A percentile compares a stretch with the other conserved stretches of the same genome.
phyloP scores from a whole-genome alignment of 1,284 basidiomycete genomes.

The Microbotryum saponariae region DNA sequence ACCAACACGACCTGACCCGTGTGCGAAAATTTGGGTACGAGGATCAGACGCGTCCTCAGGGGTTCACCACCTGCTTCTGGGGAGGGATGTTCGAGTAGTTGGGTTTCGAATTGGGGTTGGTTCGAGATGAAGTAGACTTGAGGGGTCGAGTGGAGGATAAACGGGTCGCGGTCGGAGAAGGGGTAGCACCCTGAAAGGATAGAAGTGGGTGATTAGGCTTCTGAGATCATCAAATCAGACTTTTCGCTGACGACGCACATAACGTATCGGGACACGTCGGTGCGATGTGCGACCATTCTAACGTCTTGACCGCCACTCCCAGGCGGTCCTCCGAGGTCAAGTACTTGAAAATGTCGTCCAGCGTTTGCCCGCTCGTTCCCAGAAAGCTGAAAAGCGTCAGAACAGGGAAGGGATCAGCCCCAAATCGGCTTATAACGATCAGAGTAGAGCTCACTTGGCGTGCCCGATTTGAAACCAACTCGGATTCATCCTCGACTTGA shows the following conservation, averaged over 20 bases:
- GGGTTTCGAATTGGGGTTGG: slow-evolving; percentile 73
- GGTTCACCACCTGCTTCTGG: slow-evolving; percentile 35
- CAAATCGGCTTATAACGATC: not conserved
- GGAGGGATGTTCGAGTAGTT: slow-evolving; percentile 48
- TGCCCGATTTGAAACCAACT: slow-evolving; percentile 61
- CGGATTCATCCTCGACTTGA: slow-evolving; percentile 82
- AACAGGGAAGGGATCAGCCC: not conserved
- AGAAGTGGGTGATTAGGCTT: not conserved
- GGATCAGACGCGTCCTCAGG: slow-evolving; percentile 56
- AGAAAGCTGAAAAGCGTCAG: slow-evolving; percentile 52
- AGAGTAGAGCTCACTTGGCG: slow-evolving; percentile 39
- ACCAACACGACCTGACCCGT: slow-evolving; percentile 58
- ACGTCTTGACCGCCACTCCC: slow-evolving; percentile 65
- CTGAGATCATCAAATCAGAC: not conserved
- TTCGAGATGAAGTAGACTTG: slow-evolving; percentile 89
- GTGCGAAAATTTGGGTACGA: slow-evolving; percentile 72
- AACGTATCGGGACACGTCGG: slow-evolving; percentile 97
- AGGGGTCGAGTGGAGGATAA: slow-evolving; percentile 74
- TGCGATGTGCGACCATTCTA: slow-evolving; percentile 91
- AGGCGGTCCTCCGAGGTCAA: slow-evolving; percentile 53
- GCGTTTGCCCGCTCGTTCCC: slow-evolving; percentile 78
- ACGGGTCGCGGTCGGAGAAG: slow-evolving; percentile 79
- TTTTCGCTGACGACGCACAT: slow-evolving; percentile 45
- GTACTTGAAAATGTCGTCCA: slow-evolving; percentile 95
- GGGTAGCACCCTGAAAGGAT: slow-evolving; percentile 72